These are phyloP conservation scores for Trichoderma gracile DNA, from an alignment of 2,329 filamentous ascomycete species.

Conservation along the genomic window DNA sequence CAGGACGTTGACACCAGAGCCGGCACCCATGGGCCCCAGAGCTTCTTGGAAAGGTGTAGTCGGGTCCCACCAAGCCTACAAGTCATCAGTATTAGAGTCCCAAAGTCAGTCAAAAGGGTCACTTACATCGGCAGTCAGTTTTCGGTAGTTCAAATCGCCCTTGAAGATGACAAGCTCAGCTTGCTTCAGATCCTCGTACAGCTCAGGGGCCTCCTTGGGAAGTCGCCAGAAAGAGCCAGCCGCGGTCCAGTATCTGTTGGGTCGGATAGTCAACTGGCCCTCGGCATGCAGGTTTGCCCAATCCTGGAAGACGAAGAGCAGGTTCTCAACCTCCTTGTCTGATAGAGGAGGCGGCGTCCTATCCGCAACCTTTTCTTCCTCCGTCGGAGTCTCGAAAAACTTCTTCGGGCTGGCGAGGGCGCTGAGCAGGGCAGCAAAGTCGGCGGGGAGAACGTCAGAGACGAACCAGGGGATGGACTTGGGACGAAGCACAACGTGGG, in stretches of 20 bases:
- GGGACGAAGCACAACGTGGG: slow-evolving; percentile 82
- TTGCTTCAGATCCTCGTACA: slow-evolving; percentile 76
- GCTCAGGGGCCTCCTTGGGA: slow-evolving; percentile 63
- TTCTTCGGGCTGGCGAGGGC: slow-evolving; percentile 73
- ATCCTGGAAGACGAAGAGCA: slow-evolving; percentile 77
- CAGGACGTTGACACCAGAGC: slow-evolving; percentile 79
- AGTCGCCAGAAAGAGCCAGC: slow-evolving; percentile 87
- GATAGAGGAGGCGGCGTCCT: slow-evolving; percentile 63
- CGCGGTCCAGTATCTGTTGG: slow-evolving; percentile 90
- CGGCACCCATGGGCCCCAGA: slow-evolving; percentile 79
- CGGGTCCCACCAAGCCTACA: slow-evolving; percentile 66
- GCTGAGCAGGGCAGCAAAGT: slow-evolving; percentile 80
- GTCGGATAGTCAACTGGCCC: slow-evolving; percentile 77
- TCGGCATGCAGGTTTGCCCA: slow-evolving; percentile 81
- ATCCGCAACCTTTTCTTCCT: slow-evolving; percentile 61
- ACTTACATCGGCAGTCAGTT: slow-evolving; percentile 82
- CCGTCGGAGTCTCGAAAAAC: slow-evolving; percentile 76
- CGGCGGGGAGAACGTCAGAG: slow-evolving; percentile 84
- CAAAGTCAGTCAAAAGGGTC: not conserved
- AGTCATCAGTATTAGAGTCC: not conserved
- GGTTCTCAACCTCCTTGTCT: slow-evolving; percentile 64
- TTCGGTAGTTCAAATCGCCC: slow-evolving; percentile 95
- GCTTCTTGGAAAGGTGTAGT: slow-evolving; percentile 84
- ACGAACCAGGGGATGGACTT: slow-evolving; percentile 99
- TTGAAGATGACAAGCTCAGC: slow-evolving; percentile 94